A percentile compares a stretch with the other conserved stretches of the same genome.
Conservation (phyloP, 257 asterid species). For the Cynanchum wilfordii region DNA sequence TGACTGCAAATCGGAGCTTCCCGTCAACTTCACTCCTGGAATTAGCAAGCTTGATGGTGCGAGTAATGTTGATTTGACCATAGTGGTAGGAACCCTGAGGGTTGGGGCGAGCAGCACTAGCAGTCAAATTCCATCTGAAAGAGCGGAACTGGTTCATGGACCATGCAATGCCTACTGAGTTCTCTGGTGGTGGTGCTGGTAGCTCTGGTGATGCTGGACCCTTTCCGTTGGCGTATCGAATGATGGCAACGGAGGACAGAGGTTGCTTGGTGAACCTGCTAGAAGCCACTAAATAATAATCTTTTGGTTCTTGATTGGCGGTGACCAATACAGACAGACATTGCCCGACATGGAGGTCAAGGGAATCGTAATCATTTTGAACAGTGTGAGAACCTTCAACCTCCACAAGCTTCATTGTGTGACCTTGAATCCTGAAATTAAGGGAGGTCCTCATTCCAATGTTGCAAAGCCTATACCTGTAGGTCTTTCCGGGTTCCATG, state of each 20-base stretch:
- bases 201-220: slow-evolving; percentile 30
- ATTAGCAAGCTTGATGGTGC: slow-evolving; percentile 26
- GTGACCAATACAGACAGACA: slow-evolving; percentile 43
- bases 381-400: slow-evolving; percentile 52
- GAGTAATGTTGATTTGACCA: slow-evolving; percentile 30
- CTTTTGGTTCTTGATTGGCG: slow-evolving; percentile 40
- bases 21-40: slow-evolving; percentile 11
- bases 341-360: slow-evolving; percentile 51
- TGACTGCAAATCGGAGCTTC: slow-evolving; percentile 28
- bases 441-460: slow-evolving; percentile 42
- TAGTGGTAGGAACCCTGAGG: slow-evolving; percentile 34
- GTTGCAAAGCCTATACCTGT: slow-evolving; percentile 44
- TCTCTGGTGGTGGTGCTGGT: slow-evolving; percentile 33
- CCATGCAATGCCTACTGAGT: slow-evolving; percentile 24
- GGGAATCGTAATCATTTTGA: slow-evolving; percentile 37
- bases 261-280: slow-evolving; percentile 29
- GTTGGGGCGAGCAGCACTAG: slow-evolving; percentile 36
- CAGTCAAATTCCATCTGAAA: slow-evolving; percentile 32
- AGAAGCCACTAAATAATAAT: slow-evolving; percentile 41
- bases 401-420: slow-evolving; percentile 39
- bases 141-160: slow-evolving; percentile 31
- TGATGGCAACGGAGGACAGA: slow-evolving; percentile 19
- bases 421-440: slow-evolving; percentile 45
- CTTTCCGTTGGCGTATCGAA: slow-evolving; percentile 34
- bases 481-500: slow-evolving; percentile 46